These are phyloP conservation scores for Cladosporium sp. DNA, from an alignment of 2,329 filamentous ascomycete species.

Conservation along the genomic window DNA sequence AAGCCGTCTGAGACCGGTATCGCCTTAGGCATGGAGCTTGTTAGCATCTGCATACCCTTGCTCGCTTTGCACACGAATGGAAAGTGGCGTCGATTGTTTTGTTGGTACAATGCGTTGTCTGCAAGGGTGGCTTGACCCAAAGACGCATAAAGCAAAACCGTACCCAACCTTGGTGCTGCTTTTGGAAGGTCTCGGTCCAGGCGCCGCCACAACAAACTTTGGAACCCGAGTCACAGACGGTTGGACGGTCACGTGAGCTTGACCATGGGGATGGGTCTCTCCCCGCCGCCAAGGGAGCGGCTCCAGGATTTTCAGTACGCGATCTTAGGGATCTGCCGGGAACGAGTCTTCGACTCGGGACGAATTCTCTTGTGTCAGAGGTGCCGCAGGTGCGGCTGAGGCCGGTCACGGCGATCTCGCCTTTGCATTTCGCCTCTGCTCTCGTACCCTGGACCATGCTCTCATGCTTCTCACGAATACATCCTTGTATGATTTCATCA, in stretches of 20 bases:
- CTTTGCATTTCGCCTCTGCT: background rate
- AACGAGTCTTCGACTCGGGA: background rate
- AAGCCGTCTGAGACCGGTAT: background rate
- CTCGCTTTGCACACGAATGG: background rate
- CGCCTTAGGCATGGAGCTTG: background rate
- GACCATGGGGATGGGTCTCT: background rate
- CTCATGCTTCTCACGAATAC: background rate
- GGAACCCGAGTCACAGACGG: background rate
- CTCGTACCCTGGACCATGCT: conserved; percentile 2
- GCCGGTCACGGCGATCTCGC: background rate
- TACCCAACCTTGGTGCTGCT: conserved; percentile 5
- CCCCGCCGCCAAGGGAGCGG: background rate
- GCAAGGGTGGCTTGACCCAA: background rate
- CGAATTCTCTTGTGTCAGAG: background rate
- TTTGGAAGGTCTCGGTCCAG: conserved; percentile 1
- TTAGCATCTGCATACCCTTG: background rate
- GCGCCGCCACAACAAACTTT: background rate
- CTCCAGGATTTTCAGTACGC: background rate
- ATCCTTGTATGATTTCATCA: background rate
- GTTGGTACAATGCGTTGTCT: conserved; percentile 1
- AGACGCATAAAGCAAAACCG: background rate
- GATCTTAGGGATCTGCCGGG: background rate
- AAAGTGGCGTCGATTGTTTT: background rate
- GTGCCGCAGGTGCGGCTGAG: background rate
- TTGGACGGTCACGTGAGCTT: background rate